A percentile compares a stretch with the other conserved stretches of the same genome.
phyloP scores from a whole-genome alignment of 2,329 filamentous ascomycete species.

The Magnaporthiopsis incrustans region DNA sequence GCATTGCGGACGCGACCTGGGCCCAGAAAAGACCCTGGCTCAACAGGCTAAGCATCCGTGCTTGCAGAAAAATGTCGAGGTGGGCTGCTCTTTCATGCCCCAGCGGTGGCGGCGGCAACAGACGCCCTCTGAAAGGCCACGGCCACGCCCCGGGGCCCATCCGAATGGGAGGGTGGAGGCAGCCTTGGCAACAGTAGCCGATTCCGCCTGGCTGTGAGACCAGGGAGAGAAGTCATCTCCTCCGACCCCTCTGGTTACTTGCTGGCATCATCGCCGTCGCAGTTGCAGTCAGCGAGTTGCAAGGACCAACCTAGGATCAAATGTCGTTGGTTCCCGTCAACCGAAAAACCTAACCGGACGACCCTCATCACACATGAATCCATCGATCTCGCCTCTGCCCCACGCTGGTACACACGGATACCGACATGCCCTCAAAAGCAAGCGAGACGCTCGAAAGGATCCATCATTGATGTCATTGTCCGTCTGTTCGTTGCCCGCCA shows the following conservation, averaged over 20 bases:
- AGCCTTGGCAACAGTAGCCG: neutral
- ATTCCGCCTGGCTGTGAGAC: neutral
- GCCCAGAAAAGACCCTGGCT: neutral
- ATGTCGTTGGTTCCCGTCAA: neutral
- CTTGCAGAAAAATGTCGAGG: conserved; percentile 1
- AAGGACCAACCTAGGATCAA: too few species aligned
- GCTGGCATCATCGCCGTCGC: neutral
- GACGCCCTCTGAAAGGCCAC: conserved; percentile 32
- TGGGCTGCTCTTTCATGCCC: conserved; percentile 8
- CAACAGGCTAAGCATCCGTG: neutral
- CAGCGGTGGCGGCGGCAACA: conserved; percentile 31
- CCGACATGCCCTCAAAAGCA: too few species aligned
- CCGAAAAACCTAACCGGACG: neutral
- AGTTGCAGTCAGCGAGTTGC: too few species aligned
- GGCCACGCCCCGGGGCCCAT: neutral
- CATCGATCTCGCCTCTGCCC: too few species aligned
- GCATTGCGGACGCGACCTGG: neutral
- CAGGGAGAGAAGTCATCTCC: too few species aligned
- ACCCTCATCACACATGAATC: too few species aligned
- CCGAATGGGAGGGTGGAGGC: neutral
- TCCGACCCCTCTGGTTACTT: neutral
- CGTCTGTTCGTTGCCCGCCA: too few species aligned
- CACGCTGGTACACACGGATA: too few species aligned
- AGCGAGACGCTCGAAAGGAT: too few species aligned
- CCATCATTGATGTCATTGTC: too few species aligned